Percentiles rank a stretch among this genome's conserved stretches.
These are phyloP conservation scores for Triticum turgidum DNA, from an alignment of 176 grass and related monocot species.

Conservation along the genomic window DNA sequence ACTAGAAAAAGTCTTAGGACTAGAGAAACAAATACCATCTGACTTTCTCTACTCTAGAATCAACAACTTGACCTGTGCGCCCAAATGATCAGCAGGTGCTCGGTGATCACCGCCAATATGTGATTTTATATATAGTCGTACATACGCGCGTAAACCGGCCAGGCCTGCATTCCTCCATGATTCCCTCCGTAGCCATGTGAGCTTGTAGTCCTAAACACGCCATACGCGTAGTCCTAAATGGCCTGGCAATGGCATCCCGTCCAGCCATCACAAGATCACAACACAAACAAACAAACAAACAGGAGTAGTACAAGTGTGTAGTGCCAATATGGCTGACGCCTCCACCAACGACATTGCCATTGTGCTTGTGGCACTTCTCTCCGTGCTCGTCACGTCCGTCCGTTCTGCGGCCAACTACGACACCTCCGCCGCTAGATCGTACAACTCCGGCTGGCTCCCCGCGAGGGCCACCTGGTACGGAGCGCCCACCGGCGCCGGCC, in stretches of 20 bases:
- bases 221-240: constrained; percentile 36
- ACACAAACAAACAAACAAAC: neutral
- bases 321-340: neutral
- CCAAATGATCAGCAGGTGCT: neutral
- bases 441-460: constrained; percentile 24
- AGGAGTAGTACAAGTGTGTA: neutral
- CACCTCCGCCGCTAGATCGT: neutral
- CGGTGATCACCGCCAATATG: neutral
- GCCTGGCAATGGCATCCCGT: neutral
- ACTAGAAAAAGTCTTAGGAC: too few species aligned
- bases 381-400: constrained; percentile 12
- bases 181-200: constrained; percentile 45
- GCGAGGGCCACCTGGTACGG: constrained; percentile 73
- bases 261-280: neutral
- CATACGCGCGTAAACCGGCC: constrained; percentile 5
- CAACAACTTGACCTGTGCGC: neutral
- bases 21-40: too few species aligned
- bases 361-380: neutral
- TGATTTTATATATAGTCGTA: neutral
- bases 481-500: constrained; percentile 49
- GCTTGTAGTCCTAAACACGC: neutral
- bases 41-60: neutral
- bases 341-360: neutral
- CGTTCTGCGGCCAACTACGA: neutral
- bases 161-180: constrained; percentile 14